These are phyloP conservation scores for Dispira simplex DNA, from an alignment of 192 early-diverging fungal genomes.

Conservation along the genomic window DNA sequence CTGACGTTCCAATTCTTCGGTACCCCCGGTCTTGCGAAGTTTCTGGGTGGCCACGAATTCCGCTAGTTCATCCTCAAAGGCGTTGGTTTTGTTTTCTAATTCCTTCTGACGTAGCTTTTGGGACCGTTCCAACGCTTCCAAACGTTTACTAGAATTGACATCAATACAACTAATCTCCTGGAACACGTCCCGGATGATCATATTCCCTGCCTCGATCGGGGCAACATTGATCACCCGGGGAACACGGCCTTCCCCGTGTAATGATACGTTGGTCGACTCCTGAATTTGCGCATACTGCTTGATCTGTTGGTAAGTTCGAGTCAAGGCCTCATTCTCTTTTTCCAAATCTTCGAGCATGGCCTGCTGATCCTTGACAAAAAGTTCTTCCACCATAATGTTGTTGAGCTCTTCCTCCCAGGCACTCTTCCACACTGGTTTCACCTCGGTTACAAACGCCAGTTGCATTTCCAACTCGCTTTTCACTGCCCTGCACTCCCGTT, in stretches of 20 bases:
- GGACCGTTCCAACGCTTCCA: conserved; percentile 47
- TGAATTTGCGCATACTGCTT: conserved; percentile 39
- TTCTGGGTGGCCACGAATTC: conserved; percentile 46
- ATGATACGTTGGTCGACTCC: conserved; percentile 22
- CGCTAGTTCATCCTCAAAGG: conserved; percentile 57
- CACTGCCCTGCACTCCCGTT: conserved; percentile 32
- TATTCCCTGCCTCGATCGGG: conserved; percentile 39
- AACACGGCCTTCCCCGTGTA: conserved; percentile 16
- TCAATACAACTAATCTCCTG: conserved; percentile 51
- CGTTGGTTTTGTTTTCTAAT: conserved; percentile 48
- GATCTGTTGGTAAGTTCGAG: conserved; percentile 40
- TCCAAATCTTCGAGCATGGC: conserved; percentile 46
- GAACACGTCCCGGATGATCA: conserved; percentile 47
- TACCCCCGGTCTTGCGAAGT: conserved; percentile 61
- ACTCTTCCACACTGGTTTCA: conserved; percentile 60
- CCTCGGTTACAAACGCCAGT: conserved; percentile 36
- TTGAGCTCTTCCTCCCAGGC: conserved; percentile 76
- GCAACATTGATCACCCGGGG: conserved; percentile 33
- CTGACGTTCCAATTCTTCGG: conserved; percentile 49
- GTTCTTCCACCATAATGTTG: conserved; percentile 63
- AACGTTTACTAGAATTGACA: conserved; percentile 41
- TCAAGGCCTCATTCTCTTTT: conserved; percentile 42
- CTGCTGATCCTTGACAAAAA: conserved; percentile 67
- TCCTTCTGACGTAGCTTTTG: conserved; percentile 51
- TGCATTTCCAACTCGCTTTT: conserved; percentile 33